Evolutionary conservation across 1,284 basidiomycete genomes (phyloP), one percentile per base, ranked within the genome.

Genomic region (Ceratobasidium sp.): DNA sequence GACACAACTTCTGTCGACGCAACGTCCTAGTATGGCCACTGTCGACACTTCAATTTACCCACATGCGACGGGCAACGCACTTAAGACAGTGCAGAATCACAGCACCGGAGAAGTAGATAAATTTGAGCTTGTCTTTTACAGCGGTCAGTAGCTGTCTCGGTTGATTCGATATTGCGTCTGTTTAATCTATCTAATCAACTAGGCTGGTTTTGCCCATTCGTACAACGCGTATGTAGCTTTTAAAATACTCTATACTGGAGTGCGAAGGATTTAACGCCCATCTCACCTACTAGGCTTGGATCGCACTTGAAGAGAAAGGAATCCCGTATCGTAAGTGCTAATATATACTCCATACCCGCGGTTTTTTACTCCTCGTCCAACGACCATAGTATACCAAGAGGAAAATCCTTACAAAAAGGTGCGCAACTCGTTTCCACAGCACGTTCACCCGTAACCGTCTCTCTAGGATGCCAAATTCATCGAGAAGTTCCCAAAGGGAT

Each of bases 191-290:
- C 48, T 22, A 27, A 46, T 7, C 43, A 37, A n/a, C 37, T 34
- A 74, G 71, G 71, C 13, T 74, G 71, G 71, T 74, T 74, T 56
- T 74, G 71, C 24, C 71, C 71, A 22, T 74, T 74, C 46, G 71
- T 74, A n/a, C 71, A 74, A 22, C 59, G 71, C 8, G 71, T 74
- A 31, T 27, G 71, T 19, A 6, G 2, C 19, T 27, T 54, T 46
- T 43, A 31, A 29, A 24, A 27, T 27, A 11, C 27, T 37, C 16
- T 19, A 14, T 1, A 14, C 19, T 16, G 2, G 49, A 2, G 31
- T 27, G 9, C 9, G 27, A 19, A 27, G 39, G 5, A 6, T 39
- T 19, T 22, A 37, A 58, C 5, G 29, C 9, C 1, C 13, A 7
- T 34, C 24, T 3, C 13, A 22, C 8, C 24, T 16, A 19, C 19